A percentile compares a stretch with the other conserved stretches of the same genome.
These are phyloP conservation scores for Rosa persica DNA, from an alignment of 306 rosid genomes.

Conservation along the genomic window DNA sequence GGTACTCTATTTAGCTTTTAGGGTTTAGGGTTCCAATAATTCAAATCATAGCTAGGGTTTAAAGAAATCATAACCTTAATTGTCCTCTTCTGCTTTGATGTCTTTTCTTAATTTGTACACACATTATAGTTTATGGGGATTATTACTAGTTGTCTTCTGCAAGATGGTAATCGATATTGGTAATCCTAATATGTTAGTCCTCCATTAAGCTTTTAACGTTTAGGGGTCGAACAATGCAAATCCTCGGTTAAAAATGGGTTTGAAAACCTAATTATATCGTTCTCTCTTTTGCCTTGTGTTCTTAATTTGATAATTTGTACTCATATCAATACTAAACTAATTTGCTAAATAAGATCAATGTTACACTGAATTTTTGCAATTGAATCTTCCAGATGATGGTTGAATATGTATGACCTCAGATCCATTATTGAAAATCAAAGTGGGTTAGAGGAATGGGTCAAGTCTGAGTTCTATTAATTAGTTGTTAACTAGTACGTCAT, in stretches of 20 bases:
- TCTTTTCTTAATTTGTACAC: neutral
- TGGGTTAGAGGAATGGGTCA: constrained; percentile 2
- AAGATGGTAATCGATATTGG: neutral
- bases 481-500: neutral
- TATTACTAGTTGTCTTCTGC: neutral
- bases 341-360: neutral
- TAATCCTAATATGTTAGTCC: neutral
- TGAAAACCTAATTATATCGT: neutral
- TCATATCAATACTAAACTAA: neutral
- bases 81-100: neutral
- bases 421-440: constrained; percentile 6
- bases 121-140: neutral
- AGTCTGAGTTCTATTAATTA: neutral
- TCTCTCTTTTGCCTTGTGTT: neutral
- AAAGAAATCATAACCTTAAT: neutral
- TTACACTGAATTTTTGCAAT: neutral
- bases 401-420: neutral
- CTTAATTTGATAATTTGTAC: neutral
- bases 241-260: neutral
- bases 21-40: constrained; percentile 9
- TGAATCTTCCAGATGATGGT: neutral
- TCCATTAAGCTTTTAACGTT: neutral
- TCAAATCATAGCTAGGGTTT: neutral
- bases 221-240: neutral
- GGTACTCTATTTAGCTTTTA: neutral